phyloP scores from a whole-genome alignment of 257 asterid species.

The Nemophila menziesii region DNA sequence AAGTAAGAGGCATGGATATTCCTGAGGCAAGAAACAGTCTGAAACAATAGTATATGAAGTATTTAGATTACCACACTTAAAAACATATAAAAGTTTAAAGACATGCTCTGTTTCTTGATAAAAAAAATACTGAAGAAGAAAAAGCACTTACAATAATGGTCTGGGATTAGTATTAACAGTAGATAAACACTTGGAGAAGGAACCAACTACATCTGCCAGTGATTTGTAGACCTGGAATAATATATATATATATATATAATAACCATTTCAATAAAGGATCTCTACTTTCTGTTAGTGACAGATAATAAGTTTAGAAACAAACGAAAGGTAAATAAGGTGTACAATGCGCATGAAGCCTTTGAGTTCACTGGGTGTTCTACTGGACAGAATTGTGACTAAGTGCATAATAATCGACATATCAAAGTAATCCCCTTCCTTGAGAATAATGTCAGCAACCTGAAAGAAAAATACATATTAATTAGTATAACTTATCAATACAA shows the following conservation, averaged over 20 bases:
- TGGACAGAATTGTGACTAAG: constrained; percentile 52
- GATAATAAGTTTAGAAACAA: background rate
- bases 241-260: constrained; percentile 14
- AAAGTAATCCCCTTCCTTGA: constrained; percentile 46
- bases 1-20: constrained; percentile 53
- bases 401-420: constrained; percentile 50
- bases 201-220: constrained; percentile 70
- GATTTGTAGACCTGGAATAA: constrained; percentile 59
- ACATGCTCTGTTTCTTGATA: constrained; percentile 1
- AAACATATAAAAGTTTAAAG: background rate
- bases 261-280: background rate
- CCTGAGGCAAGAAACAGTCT: constrained; percentile 76
- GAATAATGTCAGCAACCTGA: constrained; percentile 74
- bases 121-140: constrained; percentile 3
- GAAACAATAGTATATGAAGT: constrained; percentile 28
- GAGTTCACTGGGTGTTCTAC: constrained; percentile 40
- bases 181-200: constrained; percentile 72
- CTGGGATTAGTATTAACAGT: constrained; percentile 40
- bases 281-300: background rate
- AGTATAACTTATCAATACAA: too few species aligned
- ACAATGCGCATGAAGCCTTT: constrained; percentile 70
- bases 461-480: too few species aligned
- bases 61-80: background rate
- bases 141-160: constrained; percentile 54
- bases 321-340: constrained; percentile 14